Percentiles rank a stretch among this genome's conserved stretches.
Conservation (phyloP, 1,139 yeast species). For the Sugiyamaella grinbergsii region DNA sequence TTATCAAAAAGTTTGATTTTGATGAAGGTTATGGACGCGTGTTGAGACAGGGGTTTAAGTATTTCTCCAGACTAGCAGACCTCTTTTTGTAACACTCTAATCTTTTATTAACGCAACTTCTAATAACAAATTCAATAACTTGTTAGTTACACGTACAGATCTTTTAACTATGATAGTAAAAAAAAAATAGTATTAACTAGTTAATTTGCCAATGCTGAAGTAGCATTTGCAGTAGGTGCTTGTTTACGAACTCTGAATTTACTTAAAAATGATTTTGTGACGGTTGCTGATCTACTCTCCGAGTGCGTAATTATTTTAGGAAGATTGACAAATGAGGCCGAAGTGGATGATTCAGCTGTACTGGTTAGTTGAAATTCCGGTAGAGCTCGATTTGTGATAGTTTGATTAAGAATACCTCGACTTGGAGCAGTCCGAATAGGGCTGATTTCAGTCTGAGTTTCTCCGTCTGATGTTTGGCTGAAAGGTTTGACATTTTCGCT, state of each 20-base stretch:
- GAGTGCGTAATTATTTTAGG: background rate
- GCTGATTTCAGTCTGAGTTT: background rate
- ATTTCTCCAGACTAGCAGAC: too few relatives aligned
- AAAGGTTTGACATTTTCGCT: background rate
- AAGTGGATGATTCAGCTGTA: background rate
- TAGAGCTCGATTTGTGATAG: background rate
- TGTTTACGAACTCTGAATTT: slow-evolving; percentile 3
- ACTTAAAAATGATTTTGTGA: slow-evolving; percentile 2
- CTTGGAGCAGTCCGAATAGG: too few relatives aligned
- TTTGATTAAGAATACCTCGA: background rate
- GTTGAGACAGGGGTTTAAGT: too few relatives aligned
- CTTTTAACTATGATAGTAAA: background rate
- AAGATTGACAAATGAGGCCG: background rate
- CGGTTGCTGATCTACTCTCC: background rate
- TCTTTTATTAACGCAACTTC: too few relatives aligned
- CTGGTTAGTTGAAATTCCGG: background rate
- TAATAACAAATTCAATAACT: background rate
- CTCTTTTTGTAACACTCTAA: too few relatives aligned
- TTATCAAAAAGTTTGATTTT: too few relatives aligned
- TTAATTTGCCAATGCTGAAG: background rate
- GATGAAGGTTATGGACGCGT: too few relatives aligned
- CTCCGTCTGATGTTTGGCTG: background rate
- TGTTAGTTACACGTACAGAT: background rate
- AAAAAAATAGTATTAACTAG: background rate
- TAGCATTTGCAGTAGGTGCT: background rate